Conservation (phyloP, 108 stramenopile genomes). For the Cyclotella choctawhatcheeana region DNA sequence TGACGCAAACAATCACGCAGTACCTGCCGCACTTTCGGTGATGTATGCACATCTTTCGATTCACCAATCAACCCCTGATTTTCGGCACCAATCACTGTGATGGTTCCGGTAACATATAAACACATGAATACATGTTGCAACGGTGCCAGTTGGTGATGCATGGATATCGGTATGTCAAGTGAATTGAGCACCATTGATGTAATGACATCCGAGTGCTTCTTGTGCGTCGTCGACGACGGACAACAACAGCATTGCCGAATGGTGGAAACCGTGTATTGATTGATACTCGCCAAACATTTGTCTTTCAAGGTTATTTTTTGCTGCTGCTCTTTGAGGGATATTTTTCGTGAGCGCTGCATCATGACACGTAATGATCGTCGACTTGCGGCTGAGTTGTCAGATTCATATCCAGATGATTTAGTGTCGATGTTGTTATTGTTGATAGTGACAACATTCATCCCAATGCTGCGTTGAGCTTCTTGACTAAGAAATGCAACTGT, state of each 20-base stretch:
- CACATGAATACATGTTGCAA: slow-evolving; percentile 20
- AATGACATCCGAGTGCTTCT: no score
- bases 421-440: background rate
- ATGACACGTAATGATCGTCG: no score
- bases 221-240: no score
- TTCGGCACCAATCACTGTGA: slow-evolving; percentile 36
- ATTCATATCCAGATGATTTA: background rate
- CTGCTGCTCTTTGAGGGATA: background rate
- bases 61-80: slow-evolving; percentile 44
- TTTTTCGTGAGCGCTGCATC: no score
- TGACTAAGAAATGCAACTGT: slow-evolving; percentile 30
- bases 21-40: slow-evolving; percentile 12
- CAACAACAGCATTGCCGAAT: slow-evolving; percentile 17
- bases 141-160: slow-evolving; percentile 1
- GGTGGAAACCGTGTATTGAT: slow-evolving; percentile 33
- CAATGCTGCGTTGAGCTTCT: slow-evolving; percentile 8
- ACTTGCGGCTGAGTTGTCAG: no score
- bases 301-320: background rate
- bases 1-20: slow-evolving; percentile 8
- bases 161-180: background rate
- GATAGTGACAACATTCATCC: background rate
- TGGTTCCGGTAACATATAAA: slow-evolving; percentile 24
- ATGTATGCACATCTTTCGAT: slow-evolving; percentile 31
- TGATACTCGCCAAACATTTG: slow-evolving; percentile 21
- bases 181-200: background rate